phyloP scores from a whole-genome alignment of 1,284 basidiomycete genomes.

The Meira nashicola region DNA sequence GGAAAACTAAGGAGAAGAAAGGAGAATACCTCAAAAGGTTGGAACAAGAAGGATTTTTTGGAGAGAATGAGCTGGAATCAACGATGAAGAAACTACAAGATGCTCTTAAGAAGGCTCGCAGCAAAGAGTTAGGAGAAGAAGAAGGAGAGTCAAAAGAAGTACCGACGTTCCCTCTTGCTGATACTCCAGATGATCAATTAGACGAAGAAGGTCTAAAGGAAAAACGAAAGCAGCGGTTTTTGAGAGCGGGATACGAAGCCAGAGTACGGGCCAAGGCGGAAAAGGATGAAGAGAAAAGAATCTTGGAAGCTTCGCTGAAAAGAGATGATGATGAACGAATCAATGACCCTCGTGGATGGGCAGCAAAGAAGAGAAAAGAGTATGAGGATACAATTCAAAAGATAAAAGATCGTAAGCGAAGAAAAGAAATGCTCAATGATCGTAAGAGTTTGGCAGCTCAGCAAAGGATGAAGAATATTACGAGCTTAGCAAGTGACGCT shows the following conservation, averaged over 20 bases:
- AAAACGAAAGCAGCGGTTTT: slow-evolving; percentile 83
- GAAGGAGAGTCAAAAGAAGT: slow-evolving; percentile 60
- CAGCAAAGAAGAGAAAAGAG: slow-evolving; percentile 30
- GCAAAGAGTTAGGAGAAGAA: slow-evolving; percentile 64
- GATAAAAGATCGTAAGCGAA: slow-evolving; percentile 77
- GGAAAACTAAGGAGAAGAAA: slow-evolving; percentile 65
- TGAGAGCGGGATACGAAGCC: slow-evolving; percentile 93
- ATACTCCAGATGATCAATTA: slow-evolving; percentile 85
- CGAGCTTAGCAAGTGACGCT: slow-evolving; percentile 69
- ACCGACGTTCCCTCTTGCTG: slow-evolving; percentile 77
- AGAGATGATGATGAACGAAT: slow-evolving; percentile 72
- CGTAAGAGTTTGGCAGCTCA: slow-evolving; percentile 92
- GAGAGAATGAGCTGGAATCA: slow-evolving; percentile 63
- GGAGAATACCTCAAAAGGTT: slow-evolving; percentile 64
- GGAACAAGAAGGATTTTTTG: slow-evolving; percentile 66
- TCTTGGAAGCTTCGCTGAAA: slow-evolving; percentile 65
- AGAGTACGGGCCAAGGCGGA: slow-evolving; percentile 78
- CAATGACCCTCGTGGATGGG: slow-evolving; percentile 43
- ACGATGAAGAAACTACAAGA: slow-evolving; percentile 72
- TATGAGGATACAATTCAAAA: slow-evolving; percentile 65
- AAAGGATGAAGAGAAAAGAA: slow-evolving; percentile 69
- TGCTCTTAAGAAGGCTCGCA: slow-evolving; percentile 65
- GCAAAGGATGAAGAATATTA: slow-evolving; percentile 94
- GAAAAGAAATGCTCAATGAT: slow-evolving; percentile 77
- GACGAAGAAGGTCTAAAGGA: slow-evolving; percentile 91